Percentiles rank a stretch among this genome's conserved stretches.
phyloP scores from a whole-genome alignment of 352 stramenopile species.

The Pythium angustatum region DNA sequence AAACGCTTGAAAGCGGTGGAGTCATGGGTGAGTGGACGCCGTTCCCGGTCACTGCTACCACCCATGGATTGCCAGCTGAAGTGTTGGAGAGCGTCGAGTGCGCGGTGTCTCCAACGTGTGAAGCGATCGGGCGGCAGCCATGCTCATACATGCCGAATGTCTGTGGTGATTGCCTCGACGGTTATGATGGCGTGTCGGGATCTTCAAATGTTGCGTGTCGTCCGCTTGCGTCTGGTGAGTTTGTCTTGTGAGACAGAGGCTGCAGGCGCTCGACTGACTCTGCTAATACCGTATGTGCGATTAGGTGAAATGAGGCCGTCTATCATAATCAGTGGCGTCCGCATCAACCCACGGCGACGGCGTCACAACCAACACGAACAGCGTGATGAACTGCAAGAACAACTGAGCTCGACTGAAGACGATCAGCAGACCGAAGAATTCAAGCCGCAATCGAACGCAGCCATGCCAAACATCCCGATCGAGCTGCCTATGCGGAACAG shows the following conservation, averaged over 20 bases:
- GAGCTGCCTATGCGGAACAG: not conserved
- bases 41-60: conserved; percentile 48
- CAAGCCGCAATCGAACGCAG: not conserved
- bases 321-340: conserved; percentile 73
- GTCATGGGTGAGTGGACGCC: conserved; percentile 64
- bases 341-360: conserved; percentile 43
- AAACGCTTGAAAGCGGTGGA: conserved; percentile 73
- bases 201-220: conserved; percentile 49
- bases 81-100: conserved; percentile 69
- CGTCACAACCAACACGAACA: conserved; percentile 1
- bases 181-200: conserved; percentile 36
- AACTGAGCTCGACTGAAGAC: too few species aligned
- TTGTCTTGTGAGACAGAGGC: not conserved
- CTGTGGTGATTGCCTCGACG: conserved; percentile 72
- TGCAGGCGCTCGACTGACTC: not conserved
- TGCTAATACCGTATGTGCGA: not conserved
- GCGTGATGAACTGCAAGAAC: too few species aligned
- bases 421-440: not conserved
- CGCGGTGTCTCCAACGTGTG: conserved; percentile 43
- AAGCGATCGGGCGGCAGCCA: conserved; percentile 49
- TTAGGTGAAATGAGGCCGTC: conserved; percentile 16
- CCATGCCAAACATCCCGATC: not conserved
- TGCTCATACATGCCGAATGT: conserved; percentile 53
- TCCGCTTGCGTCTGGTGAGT: conserved; percentile 10
- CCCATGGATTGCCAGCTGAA: conserved; percentile 63